phyloP scores from a whole-genome alignment of 2,329 filamentous ascomycete genomes.

The Verruconis gallopava region DNA sequence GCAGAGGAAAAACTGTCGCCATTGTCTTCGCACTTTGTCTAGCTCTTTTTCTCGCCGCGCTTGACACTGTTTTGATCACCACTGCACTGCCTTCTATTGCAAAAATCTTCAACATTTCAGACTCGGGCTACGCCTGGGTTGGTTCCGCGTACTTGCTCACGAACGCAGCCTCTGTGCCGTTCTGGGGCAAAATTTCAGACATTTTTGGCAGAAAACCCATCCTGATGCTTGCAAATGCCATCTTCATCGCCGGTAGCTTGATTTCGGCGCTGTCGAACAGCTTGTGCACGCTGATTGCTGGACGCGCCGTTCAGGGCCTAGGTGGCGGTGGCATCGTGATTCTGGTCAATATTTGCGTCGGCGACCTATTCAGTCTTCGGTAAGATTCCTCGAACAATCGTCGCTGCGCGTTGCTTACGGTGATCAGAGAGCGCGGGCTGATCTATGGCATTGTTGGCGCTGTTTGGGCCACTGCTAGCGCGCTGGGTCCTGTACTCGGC shows the following conservation, averaged over 20 bases:
- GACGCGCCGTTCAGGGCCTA: slow-evolving; percentile 43
- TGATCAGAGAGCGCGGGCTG: slow-evolving; percentile 19
- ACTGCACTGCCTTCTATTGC: slow-evolving; percentile 11
- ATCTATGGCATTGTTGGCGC: slow-evolving; percentile 13
- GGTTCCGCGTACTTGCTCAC: slow-evolving; percentile 25
- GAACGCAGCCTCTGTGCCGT: slow-evolving; percentile 26
- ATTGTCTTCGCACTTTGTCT: slow-evolving; percentile 11
- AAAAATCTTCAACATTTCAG: slow-evolving; percentile 8
- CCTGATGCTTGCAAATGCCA: slow-evolving; percentile 21
- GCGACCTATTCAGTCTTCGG: slow-evolving; percentile 33
- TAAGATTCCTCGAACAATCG: slow-evolving; percentile 10
- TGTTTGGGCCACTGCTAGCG: slow-evolving; percentile 43
- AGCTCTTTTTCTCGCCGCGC: slow-evolving; percentile 10
- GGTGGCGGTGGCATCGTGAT: slow-evolving; percentile 46
- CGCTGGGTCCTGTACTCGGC: slow-evolving; percentile 40
- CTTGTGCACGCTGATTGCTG: slow-evolving; percentile 42
- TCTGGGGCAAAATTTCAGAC: slow-evolving; percentile 29
- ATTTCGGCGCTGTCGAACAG: slow-evolving; percentile 38
- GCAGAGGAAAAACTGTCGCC: not conserved
- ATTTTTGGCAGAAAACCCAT: slow-evolving; percentile 26
- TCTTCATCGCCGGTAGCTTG: slow-evolving; percentile 34
- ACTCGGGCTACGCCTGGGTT: slow-evolving; percentile 11
- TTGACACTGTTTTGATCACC: slow-evolving; percentile 15
- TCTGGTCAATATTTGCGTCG: slow-evolving; percentile 47
- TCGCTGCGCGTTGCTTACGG: slow-evolving; percentile 10